phyloP scores from a whole-genome alignment of 2,329 filamentous ascomycete genomes.

The Trichoderma afroharzianum region DNA sequence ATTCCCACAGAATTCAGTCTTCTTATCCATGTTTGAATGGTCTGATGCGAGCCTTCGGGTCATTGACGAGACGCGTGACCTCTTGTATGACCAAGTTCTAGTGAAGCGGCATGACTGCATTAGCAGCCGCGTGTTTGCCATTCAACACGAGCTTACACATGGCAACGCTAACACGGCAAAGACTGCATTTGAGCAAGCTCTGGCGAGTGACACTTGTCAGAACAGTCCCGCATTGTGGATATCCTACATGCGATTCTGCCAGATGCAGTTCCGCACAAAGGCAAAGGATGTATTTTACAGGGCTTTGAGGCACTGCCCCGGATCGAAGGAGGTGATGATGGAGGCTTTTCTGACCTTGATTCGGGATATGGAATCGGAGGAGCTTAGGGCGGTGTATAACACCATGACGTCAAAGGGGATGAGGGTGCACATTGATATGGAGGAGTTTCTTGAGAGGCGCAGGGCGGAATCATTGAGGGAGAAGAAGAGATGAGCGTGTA shows the following conservation, averaged over 20 bases:
- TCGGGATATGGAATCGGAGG: constrained; percentile 43
- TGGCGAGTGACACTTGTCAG: constrained; percentile 39
- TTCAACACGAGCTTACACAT: constrained; percentile 46
- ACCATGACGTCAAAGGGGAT: constrained; percentile 48
- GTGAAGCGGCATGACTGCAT: constrained; percentile 38
- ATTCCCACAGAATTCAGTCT: constrained; percentile 74
- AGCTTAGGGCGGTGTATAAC: constrained; percentile 47
- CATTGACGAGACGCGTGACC: constrained; percentile 70
- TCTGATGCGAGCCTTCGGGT: constrained; percentile 69
- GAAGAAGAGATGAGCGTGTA: constrained; percentile 15
- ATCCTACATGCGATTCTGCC: constrained; percentile 48
- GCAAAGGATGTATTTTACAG: constrained; percentile 48
- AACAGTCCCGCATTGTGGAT: constrained; percentile 46
- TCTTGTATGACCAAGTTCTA: constrained; percentile 54
- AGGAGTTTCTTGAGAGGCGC: constrained; percentile 43
- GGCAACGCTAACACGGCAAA: constrained; percentile 49
- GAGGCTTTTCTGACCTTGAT: constrained; percentile 47
- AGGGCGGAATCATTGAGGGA: not conserved
- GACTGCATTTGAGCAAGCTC: constrained; percentile 51
- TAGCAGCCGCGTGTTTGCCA: constrained; percentile 46
- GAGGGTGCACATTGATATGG: constrained; percentile 49
- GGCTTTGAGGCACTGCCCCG: constrained; percentile 46
- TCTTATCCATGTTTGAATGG: constrained; percentile 70
- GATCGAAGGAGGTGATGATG: constrained; percentile 49
- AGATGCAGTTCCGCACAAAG: constrained; percentile 37